phyloP scores from a whole-genome alignment of 2,329 filamentous ascomycete species.

The Phialophora chinensis region DNA sequence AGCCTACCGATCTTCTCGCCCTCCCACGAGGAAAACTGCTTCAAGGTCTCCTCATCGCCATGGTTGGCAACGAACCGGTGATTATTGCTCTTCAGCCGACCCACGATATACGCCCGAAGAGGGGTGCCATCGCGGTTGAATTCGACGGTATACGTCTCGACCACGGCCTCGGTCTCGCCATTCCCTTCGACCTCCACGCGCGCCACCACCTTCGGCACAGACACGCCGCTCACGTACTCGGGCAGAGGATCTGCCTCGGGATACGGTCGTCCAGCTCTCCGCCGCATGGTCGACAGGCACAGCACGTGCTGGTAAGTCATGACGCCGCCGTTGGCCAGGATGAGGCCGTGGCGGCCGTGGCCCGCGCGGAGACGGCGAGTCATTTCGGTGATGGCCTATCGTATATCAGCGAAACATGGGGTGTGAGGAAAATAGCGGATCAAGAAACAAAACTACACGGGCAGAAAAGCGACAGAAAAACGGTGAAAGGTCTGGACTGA shows the following conservation, averaged over 20 bases:
- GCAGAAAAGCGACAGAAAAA: no score
- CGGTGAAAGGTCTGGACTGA: no score
- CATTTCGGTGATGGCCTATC: constrained; percentile 61
- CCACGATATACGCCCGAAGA: constrained; percentile 57
- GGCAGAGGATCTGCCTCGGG: constrained; percentile 56
- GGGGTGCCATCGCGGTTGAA: constrained; percentile 60
- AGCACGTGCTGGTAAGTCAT: constrained; percentile 70
- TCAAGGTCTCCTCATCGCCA: constrained; percentile 57
- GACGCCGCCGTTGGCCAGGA: constrained; percentile 70
- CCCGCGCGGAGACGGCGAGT: constrained; percentile 58
- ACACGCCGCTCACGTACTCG: constrained; percentile 48
- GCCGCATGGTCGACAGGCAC: constrained; percentile 59
- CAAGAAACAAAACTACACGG: not conserved
- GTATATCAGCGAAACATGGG: not conserved
- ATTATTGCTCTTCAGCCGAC: constrained; percentile 54
- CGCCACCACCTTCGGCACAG: constrained; percentile 50
- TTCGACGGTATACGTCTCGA: constrained; percentile 69
- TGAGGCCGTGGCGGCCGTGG: constrained; percentile 58
- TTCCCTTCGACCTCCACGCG: constrained; percentile 51
- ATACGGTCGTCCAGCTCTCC: constrained; percentile 50
- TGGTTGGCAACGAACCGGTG: constrained; percentile 65
- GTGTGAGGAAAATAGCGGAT: not conserved
- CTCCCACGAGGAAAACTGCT: constrained; percentile 50
- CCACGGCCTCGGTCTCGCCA: constrained; percentile 48
- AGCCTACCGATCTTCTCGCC: constrained; percentile 57